Percentiles rank a stretch among this genome's conserved stretches.
Evolutionary conservation across 2,329 filamentous ascomycete species (phyloP).

Genomic region (Microdochium paspali): DNA sequence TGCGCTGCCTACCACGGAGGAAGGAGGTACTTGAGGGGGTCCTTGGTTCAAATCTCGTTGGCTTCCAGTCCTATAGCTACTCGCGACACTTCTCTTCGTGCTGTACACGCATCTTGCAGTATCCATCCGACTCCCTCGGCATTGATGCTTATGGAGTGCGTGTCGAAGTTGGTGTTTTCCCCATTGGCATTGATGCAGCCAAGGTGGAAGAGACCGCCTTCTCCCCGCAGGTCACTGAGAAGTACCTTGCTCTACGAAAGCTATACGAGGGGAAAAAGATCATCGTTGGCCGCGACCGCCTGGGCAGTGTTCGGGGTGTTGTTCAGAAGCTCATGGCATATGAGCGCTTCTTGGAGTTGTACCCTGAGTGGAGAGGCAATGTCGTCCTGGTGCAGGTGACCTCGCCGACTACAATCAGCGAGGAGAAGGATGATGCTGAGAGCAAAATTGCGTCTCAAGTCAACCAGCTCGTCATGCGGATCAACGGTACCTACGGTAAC

Average conservation of each 20-base stretch:
- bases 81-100: slow-evolving; percentile 91
- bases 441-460: slow-evolving; percentile 81
- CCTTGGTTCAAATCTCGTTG: slow-evolving; percentile 83
- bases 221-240: slow-evolving; percentile 57
- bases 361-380: slow-evolving; percentile 85
- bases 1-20: slow-evolving; percentile 76
- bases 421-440: slow-evolving; percentile 66
- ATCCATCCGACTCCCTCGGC: slow-evolving; percentile 74
- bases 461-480: slow-evolving; percentile 80
- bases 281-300: slow-evolving; percentile 87
- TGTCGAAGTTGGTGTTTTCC: slow-evolving; percentile 86
- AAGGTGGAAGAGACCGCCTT: slow-evolving; percentile 70
- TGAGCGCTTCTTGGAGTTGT: slow-evolving; percentile 80
- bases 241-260: slow-evolving; percentile 63
- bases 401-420: slow-evolving; percentile 72
- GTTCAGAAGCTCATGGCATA: slow-evolving; percentile 95
- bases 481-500: slow-evolving; percentile 85
- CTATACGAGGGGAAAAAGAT: slow-evolving; percentile 87
- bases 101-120: slow-evolving; percentile 84
- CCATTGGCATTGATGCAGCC: slow-evolving; percentile 86
- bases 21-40: slow-evolving; percentile 89
- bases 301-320: slow-evolving; percentile 87
- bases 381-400: slow-evolving; percentile 94
- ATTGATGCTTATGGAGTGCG: slow-evolving; percentile 84
- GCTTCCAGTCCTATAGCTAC: slow-evolving; percentile 93